phyloP scores from a whole-genome alignment of 768 basidiomycete genomes.

The Lentinula sp. region DNA sequence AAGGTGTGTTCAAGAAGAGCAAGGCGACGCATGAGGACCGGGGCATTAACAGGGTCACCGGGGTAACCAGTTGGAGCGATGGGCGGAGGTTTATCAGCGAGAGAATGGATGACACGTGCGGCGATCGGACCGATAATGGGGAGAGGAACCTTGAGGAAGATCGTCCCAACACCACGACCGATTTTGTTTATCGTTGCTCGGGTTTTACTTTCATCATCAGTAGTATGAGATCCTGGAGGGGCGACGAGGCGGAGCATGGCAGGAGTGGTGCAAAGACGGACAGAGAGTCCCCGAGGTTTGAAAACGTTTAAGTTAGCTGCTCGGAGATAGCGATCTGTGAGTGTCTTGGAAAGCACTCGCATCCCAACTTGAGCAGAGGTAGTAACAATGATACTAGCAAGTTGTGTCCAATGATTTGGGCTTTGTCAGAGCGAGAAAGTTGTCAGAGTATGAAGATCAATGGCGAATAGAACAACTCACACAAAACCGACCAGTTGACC shows the following conservation, averaged over 20 bases:
- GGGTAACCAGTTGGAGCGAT: conserved; percentile 3
- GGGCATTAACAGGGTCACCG: not conserved
- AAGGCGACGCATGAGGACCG: conserved; percentile 11
- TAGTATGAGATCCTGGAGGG: not conserved
- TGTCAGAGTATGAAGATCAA: not conserved
- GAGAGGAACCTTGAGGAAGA: conserved; percentile 11
- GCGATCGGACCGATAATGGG: conserved; percentile 8
- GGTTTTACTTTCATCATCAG: not conserved
- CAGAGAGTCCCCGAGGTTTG: conserved; percentile 17
- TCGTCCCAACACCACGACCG: conserved; percentile 12
- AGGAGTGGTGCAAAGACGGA: conserved; percentile 17
- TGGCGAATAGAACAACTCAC: conserved; percentile 4
- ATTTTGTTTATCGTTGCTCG: conserved; percentile 10
- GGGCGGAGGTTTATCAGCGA: conserved; percentile 13
- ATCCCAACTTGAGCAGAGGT: conserved; percentile 12
- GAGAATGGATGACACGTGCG: conserved; percentile 12
- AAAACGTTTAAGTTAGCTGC: conserved; percentile 17
- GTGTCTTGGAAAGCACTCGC: conserved; percentile 17
- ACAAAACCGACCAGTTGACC: conserved; percentile 18
- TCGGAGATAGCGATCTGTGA: conserved; percentile 19
- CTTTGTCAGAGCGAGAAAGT: not conserved
- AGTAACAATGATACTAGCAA: conserved; percentile 13
- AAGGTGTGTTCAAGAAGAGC: conserved; percentile 10
- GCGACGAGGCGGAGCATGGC: conserved; percentile 16
- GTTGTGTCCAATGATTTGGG: conserved; percentile 19